phyloP scores from a whole-genome alignment of 1,284 basidiomycete genomes.

The Chalciporus piperatoides region DNA sequence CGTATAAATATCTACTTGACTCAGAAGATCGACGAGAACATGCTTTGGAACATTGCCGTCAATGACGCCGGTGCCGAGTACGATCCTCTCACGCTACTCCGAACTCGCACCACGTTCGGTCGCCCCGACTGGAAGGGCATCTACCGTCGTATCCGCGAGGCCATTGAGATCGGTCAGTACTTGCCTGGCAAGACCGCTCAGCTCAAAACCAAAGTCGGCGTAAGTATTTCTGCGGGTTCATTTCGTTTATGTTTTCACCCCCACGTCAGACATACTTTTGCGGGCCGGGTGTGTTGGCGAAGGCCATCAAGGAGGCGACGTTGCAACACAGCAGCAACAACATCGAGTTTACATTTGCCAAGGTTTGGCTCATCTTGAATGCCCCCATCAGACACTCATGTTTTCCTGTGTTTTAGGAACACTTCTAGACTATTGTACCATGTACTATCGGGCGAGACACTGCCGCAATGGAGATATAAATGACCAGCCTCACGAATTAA shows the following conservation, averaged over 20 bases:
- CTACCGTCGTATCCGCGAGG: slow-evolving; percentile 65
- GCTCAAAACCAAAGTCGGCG: slow-evolving; percentile 77
- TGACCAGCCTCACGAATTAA: background rate
- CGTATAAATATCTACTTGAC: slow-evolving; percentile 89
- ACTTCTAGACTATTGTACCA: slow-evolving; percentile 47
- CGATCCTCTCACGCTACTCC: slow-evolving; percentile 82
- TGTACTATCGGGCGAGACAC: background rate
- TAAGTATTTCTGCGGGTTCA: slow-evolving; percentile 37
- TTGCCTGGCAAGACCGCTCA: slow-evolving; percentile 73
- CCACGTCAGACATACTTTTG: slow-evolving; percentile 76
- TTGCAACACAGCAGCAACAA: slow-evolving; percentile 48
- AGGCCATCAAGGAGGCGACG: slow-evolving; percentile 69
- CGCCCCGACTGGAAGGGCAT: slow-evolving; percentile 83
- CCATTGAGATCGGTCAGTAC: slow-evolving; percentile 77
- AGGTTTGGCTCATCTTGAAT: slow-evolving; percentile 40
- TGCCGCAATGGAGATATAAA: background rate
- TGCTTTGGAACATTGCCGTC: slow-evolving; percentile 87
- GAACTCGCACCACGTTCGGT: slow-evolving; percentile 83
- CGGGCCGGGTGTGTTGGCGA: slow-evolving; percentile 70
- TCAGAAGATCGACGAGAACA: slow-evolving; percentile 79
- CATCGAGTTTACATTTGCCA: slow-evolving; percentile 78
- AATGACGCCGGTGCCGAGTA: slow-evolving; percentile 80
- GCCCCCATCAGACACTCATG: background rate
- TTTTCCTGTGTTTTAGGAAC: slow-evolving; percentile 43
- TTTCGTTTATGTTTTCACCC: slow-evolving; percentile 5